Conservation (phyloP, 495 filamentous ascomycete species). For the Acidomyces sp. region DNA sequence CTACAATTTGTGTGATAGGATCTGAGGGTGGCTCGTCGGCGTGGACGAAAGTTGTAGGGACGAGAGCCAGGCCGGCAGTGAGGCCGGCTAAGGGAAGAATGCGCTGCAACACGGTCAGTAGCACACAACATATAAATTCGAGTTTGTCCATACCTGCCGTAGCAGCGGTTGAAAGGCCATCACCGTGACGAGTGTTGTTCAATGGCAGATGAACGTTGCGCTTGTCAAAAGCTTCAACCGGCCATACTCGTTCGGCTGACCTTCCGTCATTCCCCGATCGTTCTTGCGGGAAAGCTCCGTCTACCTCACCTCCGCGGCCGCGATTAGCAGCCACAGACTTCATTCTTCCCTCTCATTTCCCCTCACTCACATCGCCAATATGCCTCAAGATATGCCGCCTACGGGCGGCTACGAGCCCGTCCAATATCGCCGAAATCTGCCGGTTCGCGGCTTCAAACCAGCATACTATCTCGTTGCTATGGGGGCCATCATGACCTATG, state of each 20-base stretch:
- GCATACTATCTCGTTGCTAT: slow-evolving; percentile 58
- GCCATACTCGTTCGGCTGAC: too few species aligned
- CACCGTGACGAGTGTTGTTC: slow-evolving; percentile 11
- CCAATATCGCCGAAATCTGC: slow-evolving; percentile 97
- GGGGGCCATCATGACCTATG: slow-evolving; percentile 67
- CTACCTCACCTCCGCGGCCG: too few species aligned
- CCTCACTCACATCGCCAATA: slow-evolving; percentile 28
- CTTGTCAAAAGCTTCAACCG: too few species aligned
- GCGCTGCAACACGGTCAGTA: slow-evolving; percentile 33
- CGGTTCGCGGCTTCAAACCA: slow-evolving; percentile 80
- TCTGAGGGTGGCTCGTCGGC: slow-evolving; percentile 41
- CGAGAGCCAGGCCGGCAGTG: slow-evolving; percentile 40
- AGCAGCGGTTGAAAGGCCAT: slow-evolving; percentile 39
- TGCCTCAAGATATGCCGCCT: slow-evolving; percentile 88
- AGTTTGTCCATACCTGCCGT: slow-evolving; percentile 30
- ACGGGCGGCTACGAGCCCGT: slow-evolving; percentile 84
- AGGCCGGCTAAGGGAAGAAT: slow-evolving; percentile 44
- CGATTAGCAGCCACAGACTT: too few species aligned
- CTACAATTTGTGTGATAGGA: slow-evolving; percentile 15
- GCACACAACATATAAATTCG: not conserved
- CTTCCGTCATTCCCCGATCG: too few species aligned
- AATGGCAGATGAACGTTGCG: slow-evolving; percentile 32
- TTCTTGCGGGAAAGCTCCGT: too few species aligned
- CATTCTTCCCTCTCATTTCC: not conserved
- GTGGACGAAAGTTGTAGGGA: slow-evolving; percentile 39